A percentile compares a stretch with the other conserved stretches of the same genome.
Evolutionary conservation across 768 basidiomycete species (phyloP).

Genomic region (Trametes cubensis): DNA sequence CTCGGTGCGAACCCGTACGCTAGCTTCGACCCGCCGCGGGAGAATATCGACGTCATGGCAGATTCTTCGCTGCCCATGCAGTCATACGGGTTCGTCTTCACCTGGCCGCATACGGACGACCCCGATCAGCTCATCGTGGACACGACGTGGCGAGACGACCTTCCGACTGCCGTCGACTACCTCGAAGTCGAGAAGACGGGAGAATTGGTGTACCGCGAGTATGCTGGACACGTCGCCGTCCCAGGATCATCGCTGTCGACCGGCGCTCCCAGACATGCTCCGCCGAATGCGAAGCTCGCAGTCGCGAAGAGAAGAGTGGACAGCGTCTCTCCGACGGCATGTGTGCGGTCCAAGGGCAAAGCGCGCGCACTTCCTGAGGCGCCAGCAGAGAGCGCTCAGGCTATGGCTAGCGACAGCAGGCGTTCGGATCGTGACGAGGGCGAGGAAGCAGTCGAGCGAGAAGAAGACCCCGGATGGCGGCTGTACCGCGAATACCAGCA

Average conservation of each 20-base stretch:
- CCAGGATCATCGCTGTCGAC: no score
- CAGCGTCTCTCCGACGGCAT: no score
- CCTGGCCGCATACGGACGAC: conserved; percentile 31
- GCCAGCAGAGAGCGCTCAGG: no score
- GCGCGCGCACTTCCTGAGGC: no score
- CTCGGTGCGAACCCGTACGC: conserved; percentile 3
- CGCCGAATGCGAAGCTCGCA: neutral
- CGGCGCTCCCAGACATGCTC: no score
- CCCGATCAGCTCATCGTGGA: conserved; percentile 24
- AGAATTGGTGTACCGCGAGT: neutral
- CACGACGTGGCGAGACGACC: conserved; percentile 7
- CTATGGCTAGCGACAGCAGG: no score
- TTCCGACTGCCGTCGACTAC: conserved; percentile 8
- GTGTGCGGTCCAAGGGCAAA: no score
- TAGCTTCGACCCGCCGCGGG: neutral
- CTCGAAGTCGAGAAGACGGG: neutral
- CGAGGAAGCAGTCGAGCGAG: no score
- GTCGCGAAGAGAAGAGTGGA: neutral
- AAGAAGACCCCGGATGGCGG: no score
- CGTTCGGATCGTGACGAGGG: neutral
- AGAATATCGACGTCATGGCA: neutral
- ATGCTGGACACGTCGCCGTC: neutral
- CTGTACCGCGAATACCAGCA: neutral
- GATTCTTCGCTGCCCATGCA: conserved; percentile 18
- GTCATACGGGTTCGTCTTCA: conserved; percentile 29